Percentiles rank a stretch among this genome's conserved stretches.
Conservation (phyloP, 306 rosid genomes). For the Cercis canadensis region DNA sequence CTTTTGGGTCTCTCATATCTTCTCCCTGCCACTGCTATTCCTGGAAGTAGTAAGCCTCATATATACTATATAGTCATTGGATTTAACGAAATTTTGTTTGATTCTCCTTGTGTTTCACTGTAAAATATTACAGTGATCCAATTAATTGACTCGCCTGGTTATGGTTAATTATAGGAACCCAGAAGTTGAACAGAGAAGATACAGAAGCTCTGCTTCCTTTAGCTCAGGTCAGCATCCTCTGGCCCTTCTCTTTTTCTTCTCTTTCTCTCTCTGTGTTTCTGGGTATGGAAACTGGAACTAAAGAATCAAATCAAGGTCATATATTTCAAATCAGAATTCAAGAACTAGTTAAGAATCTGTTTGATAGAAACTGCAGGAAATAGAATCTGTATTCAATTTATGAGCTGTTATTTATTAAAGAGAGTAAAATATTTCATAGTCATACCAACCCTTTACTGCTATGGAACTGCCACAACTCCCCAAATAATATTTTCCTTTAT, state of each 20-base stretch:
- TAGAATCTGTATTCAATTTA: not conserved
- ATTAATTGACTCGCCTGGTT: conserved; percentile 7
- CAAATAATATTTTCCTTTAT: not conserved
- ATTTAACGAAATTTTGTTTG: not conserved
- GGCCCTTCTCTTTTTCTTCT: not conserved
- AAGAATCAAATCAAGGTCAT: not conserved
- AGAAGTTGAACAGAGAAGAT: conserved; percentile 32
- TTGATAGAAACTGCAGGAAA: no score
- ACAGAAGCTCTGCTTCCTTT: conserved; percentile 26
- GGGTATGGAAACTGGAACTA: not conserved
- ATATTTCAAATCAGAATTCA: not conserved
- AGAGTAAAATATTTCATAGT: not conserved
- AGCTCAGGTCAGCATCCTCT: conserved; percentile 44
- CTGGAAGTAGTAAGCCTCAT: conserved; percentile 43
- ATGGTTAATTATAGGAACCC: conserved; percentile 37
- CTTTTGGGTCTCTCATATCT: conserved; percentile 30
- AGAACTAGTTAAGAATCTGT: no score
- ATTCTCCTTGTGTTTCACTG: not conserved
- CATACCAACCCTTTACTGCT: not conserved
- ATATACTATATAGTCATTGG: not conserved
- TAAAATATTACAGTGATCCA: not conserved
- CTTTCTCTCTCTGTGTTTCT: not conserved
- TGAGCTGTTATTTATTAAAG: not conserved
- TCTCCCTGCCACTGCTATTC: conserved; percentile 40
- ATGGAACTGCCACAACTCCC: not conserved